phyloP scores from a whole-genome alignment of 2,329 filamentous ascomycete genomes.

The Clonostachys solani region DNA sequence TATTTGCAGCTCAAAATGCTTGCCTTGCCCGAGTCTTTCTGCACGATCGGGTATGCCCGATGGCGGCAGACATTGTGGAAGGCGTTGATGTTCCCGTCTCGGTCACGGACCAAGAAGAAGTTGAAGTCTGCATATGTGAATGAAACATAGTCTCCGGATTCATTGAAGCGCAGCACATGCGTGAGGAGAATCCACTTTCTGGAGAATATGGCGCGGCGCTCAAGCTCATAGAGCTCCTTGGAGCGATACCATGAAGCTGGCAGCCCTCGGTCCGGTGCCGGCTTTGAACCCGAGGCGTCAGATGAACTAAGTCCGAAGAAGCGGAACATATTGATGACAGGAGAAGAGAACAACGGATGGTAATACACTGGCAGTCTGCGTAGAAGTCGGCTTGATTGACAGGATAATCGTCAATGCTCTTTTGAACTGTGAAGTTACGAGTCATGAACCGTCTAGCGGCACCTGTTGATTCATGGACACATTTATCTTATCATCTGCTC shows the following conservation, averaged over 20 bases:
- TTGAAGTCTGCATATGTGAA: slow-evolving; percentile 50
- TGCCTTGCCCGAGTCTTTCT: slow-evolving; percentile 39
- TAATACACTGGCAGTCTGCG: no score
- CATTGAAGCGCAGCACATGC: background rate
- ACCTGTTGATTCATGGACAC: no score
- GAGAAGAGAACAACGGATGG: no score
- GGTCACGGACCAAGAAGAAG: slow-evolving; percentile 47
- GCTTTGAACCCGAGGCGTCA: background rate
- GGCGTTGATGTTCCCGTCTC: slow-evolving; percentile 45
- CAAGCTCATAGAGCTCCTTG: slow-evolving; percentile 42
- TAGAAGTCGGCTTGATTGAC: no score
- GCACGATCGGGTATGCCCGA: slow-evolving; percentile 54
- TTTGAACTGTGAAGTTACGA: no score
- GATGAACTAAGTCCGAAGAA: background rate
- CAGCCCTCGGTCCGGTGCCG: slow-evolving; percentile 6
- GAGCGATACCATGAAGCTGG: slow-evolving; percentile 21
- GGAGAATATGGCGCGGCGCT: slow-evolving; percentile 46
- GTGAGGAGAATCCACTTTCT: slow-evolving; percentile 36
- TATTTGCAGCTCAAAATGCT: slow-evolving; percentile 51
- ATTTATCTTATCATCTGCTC: no score
- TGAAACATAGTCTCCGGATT: slow-evolving; percentile 49
- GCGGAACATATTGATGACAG: background rate
- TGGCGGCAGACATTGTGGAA: slow-evolving; percentile 62
- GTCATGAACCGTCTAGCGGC: no score
- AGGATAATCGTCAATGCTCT: no score